Evolutionary conservation across 2,329 filamentous ascomycete species (phyloP).

Genomic region (Sporothrix euskadiensis): DNA sequence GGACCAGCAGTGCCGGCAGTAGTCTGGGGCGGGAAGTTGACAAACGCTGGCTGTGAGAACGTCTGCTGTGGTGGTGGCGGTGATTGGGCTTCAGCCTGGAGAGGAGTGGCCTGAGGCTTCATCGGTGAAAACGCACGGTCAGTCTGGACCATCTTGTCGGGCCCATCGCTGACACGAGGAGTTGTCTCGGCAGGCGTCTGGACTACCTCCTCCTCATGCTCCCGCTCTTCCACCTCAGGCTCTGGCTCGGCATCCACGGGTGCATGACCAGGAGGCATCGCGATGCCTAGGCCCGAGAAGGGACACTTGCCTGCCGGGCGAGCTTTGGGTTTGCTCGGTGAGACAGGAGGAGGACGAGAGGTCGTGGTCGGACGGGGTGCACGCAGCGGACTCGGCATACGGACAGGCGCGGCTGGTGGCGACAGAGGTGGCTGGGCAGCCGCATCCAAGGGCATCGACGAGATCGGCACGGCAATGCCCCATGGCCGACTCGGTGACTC

Average conservation of each 20-base stretch:
- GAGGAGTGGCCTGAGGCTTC: conserved; percentile 7
- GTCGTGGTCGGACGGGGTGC: not conserved
- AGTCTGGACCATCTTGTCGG: conserved; percentile 14
- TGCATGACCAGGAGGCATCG: conserved; percentile 23
- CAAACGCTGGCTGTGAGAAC: conserved; percentile 51
- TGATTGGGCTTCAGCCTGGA: not conserved
- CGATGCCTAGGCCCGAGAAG: conserved; percentile 42
- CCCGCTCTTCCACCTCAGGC: not conserved
- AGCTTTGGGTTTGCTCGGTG: conserved; percentile 32
- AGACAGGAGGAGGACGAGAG: conserved; percentile 22
- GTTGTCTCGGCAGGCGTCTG: not conserved
- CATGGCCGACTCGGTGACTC: conserved; percentile 92
- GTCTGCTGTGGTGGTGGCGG: conserved; percentile 34
- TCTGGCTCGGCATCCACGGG: not conserved
- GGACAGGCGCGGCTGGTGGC: conserved; percentile 59
- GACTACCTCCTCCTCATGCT: not conserved
- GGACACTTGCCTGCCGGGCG: conserved; percentile 52
- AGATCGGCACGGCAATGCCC: conserved; percentile 77
- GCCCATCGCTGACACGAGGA: not conserved
- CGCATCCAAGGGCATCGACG: conserved; percentile 38
- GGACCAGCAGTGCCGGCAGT: conserved; percentile 34
- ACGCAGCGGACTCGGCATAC: conserved; percentile 46
- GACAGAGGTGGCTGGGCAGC: conserved; percentile 50
- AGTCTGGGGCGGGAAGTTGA: conserved; percentile 42
- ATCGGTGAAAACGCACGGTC: conserved; percentile 8